Base-by-base conservation (phyloP, 2,329 filamentous ascomycete genomes). In the Tympanopsis confertula region DNA sequence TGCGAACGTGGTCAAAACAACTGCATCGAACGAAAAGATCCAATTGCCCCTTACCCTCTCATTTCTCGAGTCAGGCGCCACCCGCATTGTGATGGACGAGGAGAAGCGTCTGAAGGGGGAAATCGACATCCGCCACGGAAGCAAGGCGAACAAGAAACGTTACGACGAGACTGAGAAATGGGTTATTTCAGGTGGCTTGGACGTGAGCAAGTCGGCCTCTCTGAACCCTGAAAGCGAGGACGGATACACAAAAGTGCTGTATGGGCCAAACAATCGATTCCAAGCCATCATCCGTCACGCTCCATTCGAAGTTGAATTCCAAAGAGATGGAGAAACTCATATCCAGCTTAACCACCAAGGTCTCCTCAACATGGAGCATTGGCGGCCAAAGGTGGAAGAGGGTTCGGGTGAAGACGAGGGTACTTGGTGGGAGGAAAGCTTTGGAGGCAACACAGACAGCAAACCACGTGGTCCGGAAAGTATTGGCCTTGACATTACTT, bases 351-450 rank as follows among this genome's bases (percentile, higher is more conserved):
- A 98, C 53, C 80, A 88, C 47, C 77, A 82, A n/a, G 89, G 89
- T 1, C 65, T 93, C 44, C 57, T 98, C 57, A 98, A 96, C 52
- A 62, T 96, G 56, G 91, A 98, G 58, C 91, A 98, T 55, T 98
- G 91, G 91, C 71, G 91, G 42, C 71, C 82, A 32, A 94, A 94
- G 70, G 61, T 86, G 13, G 58, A 64, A 36, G 53, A 59, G 32
- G 53, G 57, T 20, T 42, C 59, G 10, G 69, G 66, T 13, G 75
- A 82, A 45, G 84, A 91, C 46, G 84, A 95, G 54, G 83, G 80
- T 60, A 95, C 88, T 3, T 95, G 87, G 86, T 98, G 91, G 91
- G 91, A 98, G 5, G 91, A 98, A 64, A 76, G 73, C 1, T 98
- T 98, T 57, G 89, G 89, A 45, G 88, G 89, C 43, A 94, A 91